Base-by-base conservation (phyloP, 2,329 filamentous ascomycete genomes). In the Colletotrichum falcatum region DNA sequence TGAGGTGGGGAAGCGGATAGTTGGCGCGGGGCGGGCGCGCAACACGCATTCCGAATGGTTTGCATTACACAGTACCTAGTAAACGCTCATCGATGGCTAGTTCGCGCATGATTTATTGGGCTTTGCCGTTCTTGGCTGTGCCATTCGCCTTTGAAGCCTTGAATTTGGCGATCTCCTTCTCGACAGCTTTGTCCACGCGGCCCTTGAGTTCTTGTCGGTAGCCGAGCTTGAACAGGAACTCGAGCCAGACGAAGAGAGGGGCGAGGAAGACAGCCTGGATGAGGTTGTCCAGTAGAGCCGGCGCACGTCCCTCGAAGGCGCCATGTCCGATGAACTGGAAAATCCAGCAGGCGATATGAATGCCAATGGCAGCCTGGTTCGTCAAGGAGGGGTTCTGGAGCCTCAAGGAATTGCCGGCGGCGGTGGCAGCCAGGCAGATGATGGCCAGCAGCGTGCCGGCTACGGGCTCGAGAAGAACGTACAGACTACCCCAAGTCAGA, bases 221-320 rank as follows among this genome's bases (percentile, higher is more conserved):
- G 59, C 96, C 96, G 61, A 97, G 88, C 77, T 87, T 90, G 85
- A 99, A 99, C 33, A 99, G 86, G 30, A 97, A 83, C 83, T 98
- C 95, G 76, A 99, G 92, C 93, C 96, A 99, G 69, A 98, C 95
- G 76, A 98, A 99, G 77, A 99, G 92, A 11, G 96, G 96, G 0
- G 96, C 96, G 30, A 98, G 86, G 77, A 98, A 95, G 73, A 98
- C 81, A 35, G 96, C 95, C 82, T 98, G 96, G 58, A 97, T 86
- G 51, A 98, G 83, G 77, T 98, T 98, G 82, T 98, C 95, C 58
- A 98, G 84, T 73, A 98, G 83, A 5, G 95, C 95, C 9, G 95
- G 96, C 3, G 95, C 94, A 62, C 95, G 90, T 26, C 93, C 90
- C 82, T 98, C 96, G 75, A 94, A 98, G 61, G 88, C 89, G 46